Evolutionary conservation across 1,284 basidiomycete species (phyloP), one percentile per base, ranked within the genome.

Genomic region (Sporisorium graminicola): DNA sequence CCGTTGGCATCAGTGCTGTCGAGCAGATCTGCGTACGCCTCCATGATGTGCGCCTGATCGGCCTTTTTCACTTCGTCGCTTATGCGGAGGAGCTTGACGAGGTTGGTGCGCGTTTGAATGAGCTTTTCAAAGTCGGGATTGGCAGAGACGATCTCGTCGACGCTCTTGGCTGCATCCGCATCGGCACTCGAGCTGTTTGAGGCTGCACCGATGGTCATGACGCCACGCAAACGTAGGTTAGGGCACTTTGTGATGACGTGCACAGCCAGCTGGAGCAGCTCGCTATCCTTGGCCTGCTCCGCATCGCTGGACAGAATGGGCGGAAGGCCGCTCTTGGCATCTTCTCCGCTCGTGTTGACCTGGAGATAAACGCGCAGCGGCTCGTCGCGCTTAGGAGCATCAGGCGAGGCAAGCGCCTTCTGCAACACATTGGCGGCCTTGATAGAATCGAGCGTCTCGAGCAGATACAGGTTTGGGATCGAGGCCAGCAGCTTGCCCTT

Each of bases 201-300:
- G 9, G 78, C 89, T 5, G 94, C 91, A 2, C 97, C 96, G 79
- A 99, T 99, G 0, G 96, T 98, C 96, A 99, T 99, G 43, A 99
- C 87, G 5, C 96, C 97, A 46, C 91, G 89, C 3, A 99, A 87
- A 20, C 88, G 89, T 37, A 99, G 88, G 20, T 87, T 88, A 0
- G 93, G 92, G 84, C 96, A 99, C 31, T 88, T 86, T 0, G 86
- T 86, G 64, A 95, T 83, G 82, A 99, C 89, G 79, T 93, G 90
- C 47, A 86, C 87, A 1, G 93, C 94, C 18, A 98, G 89, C 52
- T 89, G 86, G 37, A 89, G 86, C 27, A 95, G 87, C 8, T 77
- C 51, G 14, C 66, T 58, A 14, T 64, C 64, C 27, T 66, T 82
- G 7, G 86, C 80, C 13, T 75, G 56, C 14, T 73, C 60, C 9